These are phyloP conservation scores for Lodderomyces elongisporus DNA, from an alignment of 1,139 yeast genomes.

Conservation along the genomic window DNA sequence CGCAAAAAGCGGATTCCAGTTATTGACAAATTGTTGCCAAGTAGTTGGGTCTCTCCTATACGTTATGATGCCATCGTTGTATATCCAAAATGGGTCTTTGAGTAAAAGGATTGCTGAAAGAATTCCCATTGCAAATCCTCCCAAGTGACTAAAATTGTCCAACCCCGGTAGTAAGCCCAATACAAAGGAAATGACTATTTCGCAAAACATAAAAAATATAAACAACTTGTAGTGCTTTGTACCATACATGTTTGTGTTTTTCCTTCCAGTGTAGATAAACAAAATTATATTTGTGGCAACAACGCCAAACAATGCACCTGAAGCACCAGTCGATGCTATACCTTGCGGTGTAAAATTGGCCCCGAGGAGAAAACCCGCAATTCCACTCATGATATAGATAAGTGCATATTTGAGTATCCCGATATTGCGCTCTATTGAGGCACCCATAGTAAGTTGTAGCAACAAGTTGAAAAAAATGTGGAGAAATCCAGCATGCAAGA, in stretches of 20 bases:
- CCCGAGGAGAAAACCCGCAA: constrained; percentile 66
- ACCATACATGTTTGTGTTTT: constrained; percentile 41
- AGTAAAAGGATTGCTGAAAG: constrained; percentile 49
- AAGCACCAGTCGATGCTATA: constrained; percentile 66
- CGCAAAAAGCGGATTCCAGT: constrained; percentile 39
- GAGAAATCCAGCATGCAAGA: constrained; percentile 69
- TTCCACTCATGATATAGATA: constrained; percentile 59
- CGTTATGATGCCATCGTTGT: constrained; percentile 37
- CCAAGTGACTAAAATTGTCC: constrained; percentile 73
- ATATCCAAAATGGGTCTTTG: constrained; percentile 54
- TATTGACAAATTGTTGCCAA: constrained; percentile 37
- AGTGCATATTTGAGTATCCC: constrained; percentile 54
- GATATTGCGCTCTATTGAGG: constrained; percentile 54
- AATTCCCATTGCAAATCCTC: constrained; percentile 67
- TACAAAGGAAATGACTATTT: constrained; percentile 56
- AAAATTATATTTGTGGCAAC: constrained; percentile 59
- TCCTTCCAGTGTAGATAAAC: constrained; percentile 51
- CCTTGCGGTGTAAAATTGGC: constrained; percentile 71
- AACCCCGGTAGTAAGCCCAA: constrained; percentile 70
- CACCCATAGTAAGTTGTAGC: constrained; percentile 59
- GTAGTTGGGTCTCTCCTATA: constrained; percentile 33
- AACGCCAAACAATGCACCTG: constrained; percentile 71
- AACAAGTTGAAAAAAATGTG: constrained; percentile 64
- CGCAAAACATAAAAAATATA: constrained; percentile 47
- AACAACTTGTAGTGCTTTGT: constrained; percentile 41